Base-by-base conservation (phyloP, 306 rosid genomes). In the Adenanthera pavonina region DNA sequence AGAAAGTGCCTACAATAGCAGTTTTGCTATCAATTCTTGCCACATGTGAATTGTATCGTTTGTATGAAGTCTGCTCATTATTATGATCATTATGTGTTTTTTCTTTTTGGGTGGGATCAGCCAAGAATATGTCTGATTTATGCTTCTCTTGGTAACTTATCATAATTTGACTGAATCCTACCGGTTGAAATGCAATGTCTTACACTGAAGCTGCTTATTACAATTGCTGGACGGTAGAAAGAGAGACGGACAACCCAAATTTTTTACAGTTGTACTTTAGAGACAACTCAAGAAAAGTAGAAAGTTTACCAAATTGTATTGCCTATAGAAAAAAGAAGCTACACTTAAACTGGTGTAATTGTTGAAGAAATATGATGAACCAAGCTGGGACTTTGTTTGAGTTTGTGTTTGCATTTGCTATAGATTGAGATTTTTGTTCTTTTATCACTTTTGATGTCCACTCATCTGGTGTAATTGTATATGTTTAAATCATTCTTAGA, bases 401-500 rank as follows among this genome's bases (percentile, higher is more conserved):
- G 48, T 48, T 73, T 38, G 36, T 78, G 66, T 61, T 62, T 14
- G 9, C 7, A 6, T 34, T 35, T 51, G 49, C 66, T 74, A 60
- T 48, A 81, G 66, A 59, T 47, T 33, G 79, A 48, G 64, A 40
- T 72, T 54, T 51, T 0, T 51, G 35, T 72, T 48, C 61, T 13
- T 81, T 81, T 76, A 25, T 30, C 19, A 76, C 53, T 57, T 51
- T 14, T 65, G 20, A 48, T 72, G 41, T 73, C 65, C 67, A 19
- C 17, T 33, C 68, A 61, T 30, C 64, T 85, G 40, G 52, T 78
- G 30, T 74, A 60, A 41, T 72, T 74, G 33, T 40, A 72, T 64
- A 19, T 69, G 35, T 48, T 79, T 82, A 71, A 75, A 56, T 76
- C 80, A 72, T 68, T 69, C 70, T 74, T 44, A 53, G 7, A 40